Conservation (phyloP, 2,329 filamentous ascomycete species). For the Fonsecaea monophora region DNA sequence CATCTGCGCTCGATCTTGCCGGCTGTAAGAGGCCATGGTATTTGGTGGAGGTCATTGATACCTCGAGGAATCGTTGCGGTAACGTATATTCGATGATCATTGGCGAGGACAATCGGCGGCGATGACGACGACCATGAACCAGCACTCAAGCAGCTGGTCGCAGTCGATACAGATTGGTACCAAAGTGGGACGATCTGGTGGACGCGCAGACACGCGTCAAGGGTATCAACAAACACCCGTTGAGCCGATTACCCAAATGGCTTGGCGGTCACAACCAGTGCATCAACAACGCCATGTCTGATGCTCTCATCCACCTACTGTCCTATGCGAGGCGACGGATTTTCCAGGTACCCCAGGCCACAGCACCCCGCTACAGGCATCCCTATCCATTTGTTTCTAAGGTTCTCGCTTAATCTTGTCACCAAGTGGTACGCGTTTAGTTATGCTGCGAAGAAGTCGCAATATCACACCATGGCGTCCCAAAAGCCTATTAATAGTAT, state of each 20-base stretch:
- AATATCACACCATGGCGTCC: no score
- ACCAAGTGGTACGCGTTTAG: no score
- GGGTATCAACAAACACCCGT: not conserved
- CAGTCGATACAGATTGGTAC: not conserved
- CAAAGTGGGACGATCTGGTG: not conserved
- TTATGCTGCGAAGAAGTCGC: no score
- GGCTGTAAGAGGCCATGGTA: constrained; percentile 37
- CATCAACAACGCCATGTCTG: not conserved
- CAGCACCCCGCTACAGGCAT: no score
- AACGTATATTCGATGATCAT: not conserved
- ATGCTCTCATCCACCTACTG: not conserved
- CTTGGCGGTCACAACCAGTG: not conserved
- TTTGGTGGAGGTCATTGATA: not conserved
- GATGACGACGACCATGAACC: no score
- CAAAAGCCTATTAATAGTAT: no score
- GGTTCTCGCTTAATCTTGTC: no score
- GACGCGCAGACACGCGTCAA: not conserved
- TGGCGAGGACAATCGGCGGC: not conserved
- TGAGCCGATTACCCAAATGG: not conserved
- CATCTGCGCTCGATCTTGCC: constrained; percentile 63
- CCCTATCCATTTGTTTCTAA: no score
- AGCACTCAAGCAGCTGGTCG: not conserved
- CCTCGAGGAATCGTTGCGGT: not conserved
- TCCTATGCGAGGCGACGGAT: no score
- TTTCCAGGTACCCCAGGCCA: no score